Conservation (phyloP, 306 rosid species). For the Coriaria nepalensis region DNA sequence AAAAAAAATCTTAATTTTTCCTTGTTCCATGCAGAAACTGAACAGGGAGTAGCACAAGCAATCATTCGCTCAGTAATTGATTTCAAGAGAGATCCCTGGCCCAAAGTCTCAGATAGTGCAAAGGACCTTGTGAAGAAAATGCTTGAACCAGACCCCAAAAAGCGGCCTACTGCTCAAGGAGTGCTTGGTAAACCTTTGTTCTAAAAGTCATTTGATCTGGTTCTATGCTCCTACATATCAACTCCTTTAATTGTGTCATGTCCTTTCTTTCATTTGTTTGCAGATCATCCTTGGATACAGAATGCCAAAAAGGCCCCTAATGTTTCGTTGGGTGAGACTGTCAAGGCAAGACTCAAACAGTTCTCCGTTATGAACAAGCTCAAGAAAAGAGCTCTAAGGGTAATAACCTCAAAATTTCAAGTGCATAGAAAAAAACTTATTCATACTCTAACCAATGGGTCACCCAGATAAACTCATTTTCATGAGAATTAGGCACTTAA, state of each 20-base stretch:
- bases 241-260: neutral
- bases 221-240: too few relatives aligned
- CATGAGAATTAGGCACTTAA: neutral
- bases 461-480: too few relatives aligned
- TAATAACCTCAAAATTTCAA: slow-evolving; percentile 11
- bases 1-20: neutral
- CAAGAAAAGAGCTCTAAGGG: slow-evolving; percentile 51
- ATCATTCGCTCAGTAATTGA: slow-evolving; percentile 23
- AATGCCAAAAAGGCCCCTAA: slow-evolving; percentile 54
- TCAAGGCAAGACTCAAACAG: slow-evolving; percentile 48
- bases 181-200: slow-evolving; percentile 17
- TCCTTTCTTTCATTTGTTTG: slow-evolving; percentile 1
- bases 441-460: too few relatives aligned
- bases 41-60: slow-evolving; percentile 27
- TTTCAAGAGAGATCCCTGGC: slow-evolving; percentile 29
- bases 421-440: neutral
- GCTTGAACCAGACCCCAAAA: slow-evolving; percentile 25
- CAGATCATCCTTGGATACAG: slow-evolving; percentile 49
- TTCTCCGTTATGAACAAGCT: slow-evolving; percentile 55
- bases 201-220: neutral
- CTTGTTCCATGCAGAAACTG: slow-evolving; percentile 15
- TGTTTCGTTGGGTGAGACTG: slow-evolving; percentile 48
- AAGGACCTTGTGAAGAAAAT: slow-evolving; percentile 27
- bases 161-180: slow-evolving; percentile 22
- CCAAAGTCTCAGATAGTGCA: slow-evolving; percentile 23